A percentile compares a stretch with the other conserved stretches of the same genome.
These are phyloP conservation scores for Boletus rubroflammeus DNA, from an alignment of 768 basidiomycete species.

Conservation along the genomic window DNA sequence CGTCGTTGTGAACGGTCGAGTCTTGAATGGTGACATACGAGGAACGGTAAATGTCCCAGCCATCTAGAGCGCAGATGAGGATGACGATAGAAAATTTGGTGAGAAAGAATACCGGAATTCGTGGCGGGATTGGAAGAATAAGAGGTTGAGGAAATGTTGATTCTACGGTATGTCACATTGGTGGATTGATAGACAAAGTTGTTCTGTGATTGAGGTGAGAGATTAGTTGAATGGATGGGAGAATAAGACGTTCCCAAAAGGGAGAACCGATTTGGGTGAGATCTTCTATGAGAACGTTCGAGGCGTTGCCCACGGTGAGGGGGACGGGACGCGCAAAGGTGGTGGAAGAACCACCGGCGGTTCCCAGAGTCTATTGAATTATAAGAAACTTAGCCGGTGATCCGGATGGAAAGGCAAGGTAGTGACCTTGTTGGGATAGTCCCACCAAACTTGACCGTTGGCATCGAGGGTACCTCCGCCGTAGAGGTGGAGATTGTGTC, in stretches of 20 bases:
- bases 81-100: not conserved
- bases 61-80: constrained; percentile 27
- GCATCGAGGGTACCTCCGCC: constrained; percentile 45
- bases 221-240: not conserved
- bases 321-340: constrained; percentile 44
- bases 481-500: constrained; percentile 35
- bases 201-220: constrained; percentile 15
- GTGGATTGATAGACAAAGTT: constrained; percentile 43
- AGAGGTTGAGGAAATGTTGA: constrained; percentile 36
- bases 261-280: constrained; percentile 39
- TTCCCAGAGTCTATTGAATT: constrained; percentile 32
- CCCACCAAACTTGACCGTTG: constrained; percentile 45
- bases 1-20: constrained; percentile 40
- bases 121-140: constrained; percentile 32
- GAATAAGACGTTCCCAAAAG: constrained; percentile 35
- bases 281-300: constrained; percentile 39
- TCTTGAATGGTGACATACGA: constrained; percentile 33
- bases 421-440: constrained; percentile 10
- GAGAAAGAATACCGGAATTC: constrained; percentile 31
- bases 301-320: constrained; percentile 41
- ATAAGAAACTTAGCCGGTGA: not conserved
- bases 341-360: constrained; percentile 41
- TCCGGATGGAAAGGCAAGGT: not conserved
- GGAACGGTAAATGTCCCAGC: constrained; percentile 50
- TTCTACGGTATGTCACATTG: constrained; percentile 39